Conservation (phyloP, 768 basidiomycete genomes). For the Tylopilus rubrobrunneus region DNA sequence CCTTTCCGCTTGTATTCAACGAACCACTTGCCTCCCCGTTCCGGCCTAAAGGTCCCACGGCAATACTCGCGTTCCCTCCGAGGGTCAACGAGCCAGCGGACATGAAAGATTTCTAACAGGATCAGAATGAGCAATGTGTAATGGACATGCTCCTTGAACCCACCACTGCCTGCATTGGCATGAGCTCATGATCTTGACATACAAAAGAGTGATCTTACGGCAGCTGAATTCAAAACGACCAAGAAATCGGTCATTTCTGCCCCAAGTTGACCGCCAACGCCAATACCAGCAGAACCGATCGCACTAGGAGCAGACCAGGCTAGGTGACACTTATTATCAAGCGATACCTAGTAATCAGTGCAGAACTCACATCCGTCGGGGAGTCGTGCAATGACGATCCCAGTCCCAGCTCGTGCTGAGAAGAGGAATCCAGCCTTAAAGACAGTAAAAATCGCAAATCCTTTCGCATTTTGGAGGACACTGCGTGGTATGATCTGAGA, state of each 20-base stretch:
- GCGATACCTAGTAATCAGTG: background rate
- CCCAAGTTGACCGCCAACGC: slow-evolving; percentile 79
- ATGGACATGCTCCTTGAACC: slow-evolving; percentile 24
- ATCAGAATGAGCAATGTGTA: background rate
- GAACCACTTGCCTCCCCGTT: slow-evolving; percentile 89
- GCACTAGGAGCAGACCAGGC: slow-evolving; percentile 95
- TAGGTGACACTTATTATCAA: slow-evolving; percentile 40
- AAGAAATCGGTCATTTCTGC: slow-evolving; percentile 91
- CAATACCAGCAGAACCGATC: slow-evolving; percentile 89
- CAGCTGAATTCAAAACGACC: slow-evolving; percentile 79
- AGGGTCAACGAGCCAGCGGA: slow-evolving; percentile 85
- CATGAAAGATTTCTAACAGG: slow-evolving; percentile 80
- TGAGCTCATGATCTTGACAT: slow-evolving; percentile 6
- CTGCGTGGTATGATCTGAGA: slow-evolving; percentile 50
- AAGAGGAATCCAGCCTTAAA: slow-evolving; percentile 71
- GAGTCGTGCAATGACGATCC: slow-evolving; percentile 83
- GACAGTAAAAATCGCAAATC: slow-evolving; percentile 91
- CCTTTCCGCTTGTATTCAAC: slow-evolving; percentile 76
- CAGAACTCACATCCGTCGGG: slow-evolving; percentile 69
- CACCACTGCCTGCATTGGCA: slow-evolving; percentile 54
- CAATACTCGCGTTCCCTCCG: slow-evolving; percentile 86
- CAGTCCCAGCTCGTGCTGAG: slow-evolving; percentile 76
- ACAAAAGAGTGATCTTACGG: slow-evolving; percentile 43
- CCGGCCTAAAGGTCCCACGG: slow-evolving; percentile 88
- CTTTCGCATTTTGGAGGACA: slow-evolving; percentile 54